Base-by-base conservation (phyloP, 1,284 basidiomycete species). In the Ustanciosporium gigantosporum region DNA sequence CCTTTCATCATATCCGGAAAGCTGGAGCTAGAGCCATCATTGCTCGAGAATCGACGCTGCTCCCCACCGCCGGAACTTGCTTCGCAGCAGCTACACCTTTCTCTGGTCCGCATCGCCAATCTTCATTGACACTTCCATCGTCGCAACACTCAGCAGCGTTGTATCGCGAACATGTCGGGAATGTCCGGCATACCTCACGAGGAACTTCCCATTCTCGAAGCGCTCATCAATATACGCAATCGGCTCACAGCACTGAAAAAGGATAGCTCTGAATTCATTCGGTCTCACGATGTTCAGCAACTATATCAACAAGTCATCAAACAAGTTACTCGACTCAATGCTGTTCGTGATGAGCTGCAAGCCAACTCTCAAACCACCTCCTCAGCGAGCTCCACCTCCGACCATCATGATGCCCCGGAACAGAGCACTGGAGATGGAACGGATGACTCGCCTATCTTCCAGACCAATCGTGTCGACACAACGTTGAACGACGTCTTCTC, bases 261-360 rank as follows among this genome's bases (percentile, higher is more conserved):
- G 82, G 87, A 92, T 81, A 84, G 89, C 71, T 85, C 85, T 68
- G 85, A 90, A 67, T 94, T 88, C 81, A 90, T 93, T 79, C 90
- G 92, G 72, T 84, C 90, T 3, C 87, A 89, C 64, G 94, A 94
- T 82, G 94, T 98, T 46, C 88, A 95, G 79, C 84, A 86, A 36
- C 86, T 97, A 62, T 97, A 97, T 82, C 89, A 91, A 68, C 85
- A 88, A 6, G 90, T 95, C 59, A 89, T 97, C 62, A 93, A 94
- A 79, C 92, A 97, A 84, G 92, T 97, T 51, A 92, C 89, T 23
- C 90, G 86, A 73, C 82, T 98, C 42, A 97, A 97, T 79, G 87
- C 89, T 64, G 87, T 96, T 42, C 86, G 94, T 49, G 90, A 95
- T 73, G 78, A 76, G 77, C 60, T 48, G 37, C 58, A 66, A 34